Conservation (phyloP, 2,329 filamentous ascomycete species). For the Epicoccum sorghinum region DNA sequence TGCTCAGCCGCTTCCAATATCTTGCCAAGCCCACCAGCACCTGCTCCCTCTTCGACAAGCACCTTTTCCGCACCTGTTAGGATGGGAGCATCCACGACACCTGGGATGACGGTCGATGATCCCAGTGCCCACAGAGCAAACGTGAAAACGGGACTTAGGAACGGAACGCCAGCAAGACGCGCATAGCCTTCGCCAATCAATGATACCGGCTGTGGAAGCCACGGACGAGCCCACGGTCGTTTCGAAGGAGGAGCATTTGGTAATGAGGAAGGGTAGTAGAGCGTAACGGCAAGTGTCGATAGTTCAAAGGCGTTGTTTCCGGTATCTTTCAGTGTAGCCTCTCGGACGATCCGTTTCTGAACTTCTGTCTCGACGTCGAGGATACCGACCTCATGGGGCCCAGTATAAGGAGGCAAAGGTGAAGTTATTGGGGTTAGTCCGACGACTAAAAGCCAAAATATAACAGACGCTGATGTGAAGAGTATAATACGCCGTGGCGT, state of each 20-base stretch:
- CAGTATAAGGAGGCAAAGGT: conserved; percentile 51
- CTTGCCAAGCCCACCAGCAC: conserved; percentile 21
- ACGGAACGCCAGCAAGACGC: conserved; percentile 48
- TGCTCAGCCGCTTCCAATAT: conserved; percentile 26
- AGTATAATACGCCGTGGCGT: conserved; percentile 34
- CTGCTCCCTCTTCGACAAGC: conserved; percentile 28
- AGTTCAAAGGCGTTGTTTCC: conserved; percentile 52
- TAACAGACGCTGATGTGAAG: conserved; percentile 33
- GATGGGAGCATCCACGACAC: conserved; percentile 51
- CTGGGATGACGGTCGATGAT: conserved; percentile 51
- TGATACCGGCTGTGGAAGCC: conserved; percentile 53
- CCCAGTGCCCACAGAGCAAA: conserved; percentile 51
- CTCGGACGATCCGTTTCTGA: conserved; percentile 40
- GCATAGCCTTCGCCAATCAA: conserved; percentile 54
- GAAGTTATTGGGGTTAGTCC: conserved; percentile 51
- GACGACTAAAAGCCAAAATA: conserved; percentile 47
- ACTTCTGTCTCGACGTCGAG: conserved; percentile 53
- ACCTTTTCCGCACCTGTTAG: conserved; percentile 32
- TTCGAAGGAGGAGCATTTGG: conserved; percentile 25
- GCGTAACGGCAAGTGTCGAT: conserved; percentile 52
- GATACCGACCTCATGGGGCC: conserved; percentile 51
- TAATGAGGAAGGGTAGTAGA: conserved; percentile 53
- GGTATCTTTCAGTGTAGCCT: conserved; percentile 47
- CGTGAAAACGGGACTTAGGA: conserved; percentile 48
- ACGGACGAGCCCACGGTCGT: conserved; percentile 47